Percentiles rank a stretch among this genome's conserved stretches.
Conservation (phyloP, 2,329 filamentous ascomycete species). For the Mariannaea elegans region DNA sequence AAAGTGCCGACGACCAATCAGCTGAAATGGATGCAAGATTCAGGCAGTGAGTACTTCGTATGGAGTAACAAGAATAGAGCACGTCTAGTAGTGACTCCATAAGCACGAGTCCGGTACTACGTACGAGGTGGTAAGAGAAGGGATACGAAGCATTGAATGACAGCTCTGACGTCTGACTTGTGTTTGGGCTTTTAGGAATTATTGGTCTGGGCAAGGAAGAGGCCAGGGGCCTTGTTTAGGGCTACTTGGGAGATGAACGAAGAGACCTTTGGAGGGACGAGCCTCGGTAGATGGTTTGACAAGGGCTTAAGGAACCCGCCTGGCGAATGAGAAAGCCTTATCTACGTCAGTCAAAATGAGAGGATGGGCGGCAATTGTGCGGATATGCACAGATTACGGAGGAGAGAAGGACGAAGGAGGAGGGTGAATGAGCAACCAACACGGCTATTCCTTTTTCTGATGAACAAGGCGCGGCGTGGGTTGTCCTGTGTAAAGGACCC, state of each 20-base stretch:
- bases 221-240: background rate
- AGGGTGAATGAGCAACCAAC: constrained; percentile 13
- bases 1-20: background rate
- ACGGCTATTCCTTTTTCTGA: no score
- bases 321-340: constrained; percentile 1
- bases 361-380: constrained; percentile 1
- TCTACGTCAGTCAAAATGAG: background rate
- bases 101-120: no score
- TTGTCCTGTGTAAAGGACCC: no score
- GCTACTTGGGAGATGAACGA: constrained; percentile 7
- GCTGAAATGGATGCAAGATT: background rate
- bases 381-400: no score
- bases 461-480: no score
- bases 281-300: constrained; percentile 11
- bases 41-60: no score
- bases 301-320: background rate
- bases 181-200: background rate
- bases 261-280: background rate
- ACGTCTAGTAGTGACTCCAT: no score
- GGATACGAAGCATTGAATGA: background rate
- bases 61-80: no score
- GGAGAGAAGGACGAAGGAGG: background rate
- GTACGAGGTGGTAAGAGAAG: no score
- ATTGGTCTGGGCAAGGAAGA: constrained; percentile 4
- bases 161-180: background rate